Percentiles rank a stretch among this genome's conserved stretches.
These are phyloP conservation scores for Misopates orontium DNA, from an alignment of 257 asterid species.

Conservation along the genomic window DNA sequence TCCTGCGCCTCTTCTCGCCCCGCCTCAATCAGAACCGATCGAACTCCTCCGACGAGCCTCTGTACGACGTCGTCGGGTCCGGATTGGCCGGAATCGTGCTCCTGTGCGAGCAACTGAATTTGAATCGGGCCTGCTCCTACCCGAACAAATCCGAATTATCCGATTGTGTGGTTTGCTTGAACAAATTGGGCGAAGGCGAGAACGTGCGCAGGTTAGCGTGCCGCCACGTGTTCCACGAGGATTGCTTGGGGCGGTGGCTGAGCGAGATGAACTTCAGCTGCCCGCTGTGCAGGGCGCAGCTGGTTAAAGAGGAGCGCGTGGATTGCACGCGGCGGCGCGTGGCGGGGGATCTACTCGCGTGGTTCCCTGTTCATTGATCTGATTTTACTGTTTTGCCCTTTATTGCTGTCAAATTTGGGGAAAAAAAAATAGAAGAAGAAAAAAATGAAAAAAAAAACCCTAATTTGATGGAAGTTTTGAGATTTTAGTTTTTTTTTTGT, in stretches of 20 bases:
- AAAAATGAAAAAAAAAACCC: too few species aligned
- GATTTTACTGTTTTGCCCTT: too few species aligned
- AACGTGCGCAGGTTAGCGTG: conserved; percentile 58
- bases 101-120: conserved; percentile 65
- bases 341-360: conserved; percentile 31
- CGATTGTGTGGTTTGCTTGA: conserved; percentile 73
- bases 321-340: conserved; percentile 31
- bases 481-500: too few species aligned
- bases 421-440: too few species aligned
- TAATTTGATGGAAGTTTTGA: too few species aligned
- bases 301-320: conserved; percentile 50
- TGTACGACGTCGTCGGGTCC: conserved; percentile 54
- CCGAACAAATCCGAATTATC: conserved; percentile 7
- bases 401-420: too few species aligned
- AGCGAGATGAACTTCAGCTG: conserved; percentile 69
- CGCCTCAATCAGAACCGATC: background rate
- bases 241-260: conserved; percentile 82
- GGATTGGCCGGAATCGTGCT: conserved; percentile 42
- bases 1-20: conserved; percentile 36
- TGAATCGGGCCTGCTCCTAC: conserved; percentile 51
- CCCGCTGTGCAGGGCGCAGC: conserved; percentile 66
- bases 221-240: conserved; percentile 79
- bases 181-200: conserved; percentile 61
- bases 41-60: conserved; percentile 9
- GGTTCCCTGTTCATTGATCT: conserved; percentile 39